Evolutionary conservation across 768 basidiomycete species (phyloP), one percentile per base, ranked within the genome.

Genomic region (Trametopsis cervina): DNA sequence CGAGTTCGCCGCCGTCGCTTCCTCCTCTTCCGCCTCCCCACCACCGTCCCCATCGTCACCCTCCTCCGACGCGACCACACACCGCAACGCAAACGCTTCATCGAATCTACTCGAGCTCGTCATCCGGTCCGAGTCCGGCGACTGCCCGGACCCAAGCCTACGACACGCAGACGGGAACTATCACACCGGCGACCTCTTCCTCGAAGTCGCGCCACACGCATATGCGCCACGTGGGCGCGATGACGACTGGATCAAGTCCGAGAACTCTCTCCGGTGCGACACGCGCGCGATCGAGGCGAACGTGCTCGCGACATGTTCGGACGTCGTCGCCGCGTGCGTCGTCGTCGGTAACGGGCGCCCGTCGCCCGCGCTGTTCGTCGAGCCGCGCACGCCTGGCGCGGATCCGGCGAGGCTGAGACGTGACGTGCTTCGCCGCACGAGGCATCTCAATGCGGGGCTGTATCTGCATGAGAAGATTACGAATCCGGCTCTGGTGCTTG

Each of bases 161-260:
- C 72, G 82, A 46, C 60, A 71, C 44, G 51, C 68, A 1, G 83
- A 86, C 58, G 83, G 83, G 12, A 67, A 83, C 57, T 84, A 81
- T 66, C 84, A 85, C 60, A 85, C 85, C 6, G 85, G 85, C 3
- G 85, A 87, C 61, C 68, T 87, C 21, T 87, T 86, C 69, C 75
- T 78, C 58, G 77, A 84, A 61, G 69, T 73, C 23, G 51, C 66
- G 1, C 70, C 75, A 3, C 81, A 81, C 0, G 68, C 64, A 57
- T 86, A 80, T 60, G 60, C 76, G 27, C 82, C 72, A 54, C 75
- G 81, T 38, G 85, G 85, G 23, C 76, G 85, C 40, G 76, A 82
- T 51, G 84, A 86, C 57, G 85, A 87, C 63, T 85, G 83, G 85
- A 86, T 87, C 63, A 86, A 85, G 67, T 80, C 78, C 36, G 77